Evolutionary conservation across 768 basidiomycete genomes (phyloP).

Genomic region (Mycena kentingensis): DNA sequence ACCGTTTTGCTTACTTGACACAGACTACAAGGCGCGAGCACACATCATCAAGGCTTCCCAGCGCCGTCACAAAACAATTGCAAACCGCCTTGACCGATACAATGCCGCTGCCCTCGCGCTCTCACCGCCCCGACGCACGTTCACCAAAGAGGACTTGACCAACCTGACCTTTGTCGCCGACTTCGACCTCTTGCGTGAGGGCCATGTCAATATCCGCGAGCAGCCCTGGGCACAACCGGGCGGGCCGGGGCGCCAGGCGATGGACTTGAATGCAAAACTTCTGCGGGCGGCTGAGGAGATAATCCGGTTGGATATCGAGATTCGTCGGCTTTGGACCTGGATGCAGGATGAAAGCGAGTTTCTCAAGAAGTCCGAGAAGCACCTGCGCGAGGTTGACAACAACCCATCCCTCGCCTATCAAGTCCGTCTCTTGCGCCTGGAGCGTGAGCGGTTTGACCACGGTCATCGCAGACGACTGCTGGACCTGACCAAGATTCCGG

Average conservation of each 20-base stretch:
- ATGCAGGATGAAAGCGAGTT: slow-evolving; percentile 15
- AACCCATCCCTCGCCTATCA: slow-evolving; percentile 1
- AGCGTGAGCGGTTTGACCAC: neutral
- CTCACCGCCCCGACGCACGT: slow-evolving; percentile 7
- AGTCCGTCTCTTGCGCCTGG: neutral
- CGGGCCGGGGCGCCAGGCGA: slow-evolving; percentile 3
- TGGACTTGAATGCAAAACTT: slow-evolving; percentile 15
- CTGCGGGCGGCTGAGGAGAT: slow-evolving; percentile 24
- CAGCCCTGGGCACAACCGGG: slow-evolving; percentile 20
- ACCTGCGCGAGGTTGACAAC: neutral
- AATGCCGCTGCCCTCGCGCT: slow-evolving; percentile 17
- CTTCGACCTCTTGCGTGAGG: slow-evolving; percentile 22
- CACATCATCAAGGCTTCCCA: slow-evolving; percentile 23
- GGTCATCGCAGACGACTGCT: neutral
- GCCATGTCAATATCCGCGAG: slow-evolving; percentile 12
- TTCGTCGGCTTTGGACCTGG: slow-evolving; percentile 10
- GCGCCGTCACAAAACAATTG: slow-evolving; percentile 20
- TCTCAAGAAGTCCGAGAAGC: neutral
- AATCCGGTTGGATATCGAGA: slow-evolving; percentile 20
- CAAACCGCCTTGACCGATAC: slow-evolving; percentile 13
- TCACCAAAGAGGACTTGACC: slow-evolving; percentile 16
- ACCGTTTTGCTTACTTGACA: neutral
- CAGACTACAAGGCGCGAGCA: slow-evolving; percentile 25
- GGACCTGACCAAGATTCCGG: neutral
- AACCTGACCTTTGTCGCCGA: slow-evolving; percentile 22